A percentile compares a stretch with the other conserved stretches of the same genome.
These are phyloP conservation scores for Silybum marianum DNA, from an alignment of 129 eudicot genomes.

Conservation along the genomic window DNA sequence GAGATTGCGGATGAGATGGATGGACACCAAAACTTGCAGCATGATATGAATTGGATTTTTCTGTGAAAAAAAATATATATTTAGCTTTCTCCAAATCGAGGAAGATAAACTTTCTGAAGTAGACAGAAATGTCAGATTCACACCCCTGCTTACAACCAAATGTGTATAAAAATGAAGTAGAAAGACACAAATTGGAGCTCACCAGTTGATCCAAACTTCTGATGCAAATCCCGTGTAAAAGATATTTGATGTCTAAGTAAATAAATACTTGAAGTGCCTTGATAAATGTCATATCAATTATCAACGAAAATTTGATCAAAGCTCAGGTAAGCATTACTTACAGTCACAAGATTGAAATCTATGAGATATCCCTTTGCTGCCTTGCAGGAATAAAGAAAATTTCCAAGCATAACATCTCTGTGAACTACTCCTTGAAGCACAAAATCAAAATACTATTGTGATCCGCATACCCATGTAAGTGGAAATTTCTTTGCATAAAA, in stretches of 20 bases:
- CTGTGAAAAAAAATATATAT: slow-evolving; percentile 35
- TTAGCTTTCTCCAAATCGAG: not conserved
- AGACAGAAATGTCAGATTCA: slow-evolving; percentile 1
- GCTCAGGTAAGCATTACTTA: slow-evolving; percentile 34
- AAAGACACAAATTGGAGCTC: slow-evolving; percentile 31
- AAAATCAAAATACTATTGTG: slow-evolving; percentile 12
- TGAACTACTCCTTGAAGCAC: slow-evolving; percentile 84
- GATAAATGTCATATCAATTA: not conserved
- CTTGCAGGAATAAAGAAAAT: slow-evolving; percentile 80
- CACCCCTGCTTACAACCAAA: not conserved
- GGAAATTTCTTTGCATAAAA: not conserved
- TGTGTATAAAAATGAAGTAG: not conserved
- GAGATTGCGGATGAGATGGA: slow-evolving; percentile 40
- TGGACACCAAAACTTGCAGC: slow-evolving; percentile 41
- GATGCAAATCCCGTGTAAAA: slow-evolving; percentile 68
- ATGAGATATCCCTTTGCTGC: slow-evolving; percentile 75
- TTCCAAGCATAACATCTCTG: slow-evolving; percentile 99
- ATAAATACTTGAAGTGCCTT: not conserved
- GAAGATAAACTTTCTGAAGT: not conserved
- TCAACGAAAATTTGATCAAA: not conserved
- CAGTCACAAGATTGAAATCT: slow-evolving; percentile 96
- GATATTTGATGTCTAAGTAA: not conserved
- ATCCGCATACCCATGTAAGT: not conserved
- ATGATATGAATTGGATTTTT: slow-evolving; percentile 39
- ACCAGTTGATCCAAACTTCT: slow-evolving; percentile 63